phyloP scores from a whole-genome alignment of 176 grass and related monocot genomes.

The Oryza officinalis region DNA sequence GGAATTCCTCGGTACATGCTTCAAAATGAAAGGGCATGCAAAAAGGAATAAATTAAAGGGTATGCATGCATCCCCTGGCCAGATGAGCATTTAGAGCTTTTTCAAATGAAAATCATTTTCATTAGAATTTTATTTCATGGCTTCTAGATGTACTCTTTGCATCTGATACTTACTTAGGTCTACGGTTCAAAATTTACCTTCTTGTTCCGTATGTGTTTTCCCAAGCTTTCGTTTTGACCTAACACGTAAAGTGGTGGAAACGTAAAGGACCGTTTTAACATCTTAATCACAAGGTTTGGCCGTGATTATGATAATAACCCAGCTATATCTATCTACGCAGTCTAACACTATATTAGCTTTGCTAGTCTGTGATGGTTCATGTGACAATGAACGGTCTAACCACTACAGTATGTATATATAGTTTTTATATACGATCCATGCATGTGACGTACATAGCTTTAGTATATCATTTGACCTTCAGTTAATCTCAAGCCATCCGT shows the following conservation, averaged over 20 bases:
- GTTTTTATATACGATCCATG: background rate
- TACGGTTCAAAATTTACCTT: conserved; percentile 10
- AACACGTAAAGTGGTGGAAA: conserved; percentile 20
- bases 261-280: background rate
- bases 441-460: background rate
- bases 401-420: background rate
- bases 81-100: conserved; percentile 7
- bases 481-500: background rate
- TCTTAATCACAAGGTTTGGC: background rate
- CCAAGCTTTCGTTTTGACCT: conserved; percentile 6
- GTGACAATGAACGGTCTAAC: background rate
- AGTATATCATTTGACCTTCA: background rate
- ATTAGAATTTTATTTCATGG: conserved; percentile 19
- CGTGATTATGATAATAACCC: background rate
- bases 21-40: conserved; percentile 3
- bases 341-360: background rate
- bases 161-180: conserved; percentile 40
- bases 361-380: background rate
- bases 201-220: conserved; percentile 23
- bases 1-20: background rate
- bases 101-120: background rate
- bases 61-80: background rate
- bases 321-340: background rate
- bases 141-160: conserved; percentile 39
- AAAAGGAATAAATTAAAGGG: conserved; percentile 10